Percentiles rank a stretch among this genome's conserved stretches.
Evolutionary conservation across 2,329 filamentous ascomycete species (phyloP).

Genomic region (Exophiala oligosperma): DNA sequence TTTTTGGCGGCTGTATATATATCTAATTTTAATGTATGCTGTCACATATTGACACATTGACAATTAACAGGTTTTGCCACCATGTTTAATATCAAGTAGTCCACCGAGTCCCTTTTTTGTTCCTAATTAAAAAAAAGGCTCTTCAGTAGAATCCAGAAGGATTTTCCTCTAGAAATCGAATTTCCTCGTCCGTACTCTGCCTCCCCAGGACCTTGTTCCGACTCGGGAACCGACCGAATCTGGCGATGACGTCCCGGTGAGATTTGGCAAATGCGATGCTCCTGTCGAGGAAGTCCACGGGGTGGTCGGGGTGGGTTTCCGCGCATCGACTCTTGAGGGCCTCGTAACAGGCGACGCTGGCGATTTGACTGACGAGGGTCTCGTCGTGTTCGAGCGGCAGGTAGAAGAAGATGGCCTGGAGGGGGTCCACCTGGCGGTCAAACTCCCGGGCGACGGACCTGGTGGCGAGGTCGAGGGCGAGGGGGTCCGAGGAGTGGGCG

Average conservation of each 20-base stretch:
- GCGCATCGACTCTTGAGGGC: conserved; percentile 22
- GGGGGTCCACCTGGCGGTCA: conserved; percentile 29
- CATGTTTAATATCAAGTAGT: neutral
- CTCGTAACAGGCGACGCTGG: conserved; percentile 29
- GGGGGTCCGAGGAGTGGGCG: conserved; percentile 35
- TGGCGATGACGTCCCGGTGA: conserved; percentile 24
- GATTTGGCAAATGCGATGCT: conserved; percentile 26
- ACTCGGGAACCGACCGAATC: conserved; percentile 32
- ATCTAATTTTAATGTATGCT: no score
- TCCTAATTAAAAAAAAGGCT: neutral
- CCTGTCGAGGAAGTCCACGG: conserved; percentile 21
- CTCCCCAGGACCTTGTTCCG: conserved; percentile 31
- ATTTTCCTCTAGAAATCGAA: conserved; percentile 19
- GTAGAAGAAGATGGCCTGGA: conserved; percentile 31
- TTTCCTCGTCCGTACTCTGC: conserved; percentile 19
- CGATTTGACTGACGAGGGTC: conserved; percentile 35
- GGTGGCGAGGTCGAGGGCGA: conserved; percentile 32
- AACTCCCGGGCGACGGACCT: conserved; percentile 32
- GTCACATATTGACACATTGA: no score
- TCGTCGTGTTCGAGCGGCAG: conserved; percentile 40
- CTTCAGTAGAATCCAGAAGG: conserved; percentile 13
- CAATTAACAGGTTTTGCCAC: neutral
- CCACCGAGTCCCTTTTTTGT: neutral
- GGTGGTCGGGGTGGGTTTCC: conserved; percentile 13
- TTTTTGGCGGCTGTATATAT: no score